These are phyloP conservation scores for Silene vulgaris DNA, from an alignment of 179 eudicot species.

Conservation along the genomic window DNA sequence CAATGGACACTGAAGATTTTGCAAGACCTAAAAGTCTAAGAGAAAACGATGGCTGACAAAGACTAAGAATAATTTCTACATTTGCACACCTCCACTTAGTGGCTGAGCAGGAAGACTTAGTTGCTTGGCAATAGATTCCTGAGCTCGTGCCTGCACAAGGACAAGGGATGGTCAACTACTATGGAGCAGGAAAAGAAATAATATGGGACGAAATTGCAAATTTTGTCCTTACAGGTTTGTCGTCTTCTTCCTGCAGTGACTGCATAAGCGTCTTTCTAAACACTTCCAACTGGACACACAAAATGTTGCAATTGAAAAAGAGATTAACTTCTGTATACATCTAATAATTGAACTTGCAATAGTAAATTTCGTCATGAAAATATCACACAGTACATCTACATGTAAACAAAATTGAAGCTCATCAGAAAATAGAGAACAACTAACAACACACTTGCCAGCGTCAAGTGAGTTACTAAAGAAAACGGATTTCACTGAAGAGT, in stretches of 20 bases:
- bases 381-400: not conserved
- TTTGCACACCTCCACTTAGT: slow-evolving; percentile 36
- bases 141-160: slow-evolving; percentile 35
- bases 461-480: not conserved
- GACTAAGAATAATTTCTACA: slow-evolving; percentile 5
- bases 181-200: not conserved
- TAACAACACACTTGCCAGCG: not conserved
- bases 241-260: slow-evolving; percentile 91
- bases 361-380: too few species aligned
- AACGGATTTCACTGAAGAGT: not conserved
- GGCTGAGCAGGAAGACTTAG: slow-evolving; percentile 36
- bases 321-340: not conserved
- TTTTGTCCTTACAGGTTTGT: slow-evolving; percentile 48
- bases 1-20: too few species aligned
- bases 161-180: slow-evolving; percentile 8
- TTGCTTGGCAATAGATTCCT: slow-evolving; percentile 28
- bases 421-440: not conserved
- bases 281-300: slow-evolving; percentile 59
- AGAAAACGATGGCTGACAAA: too few species aligned
- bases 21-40: too few species aligned
- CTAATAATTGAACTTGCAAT: not conserved
- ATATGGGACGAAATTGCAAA: not conserved
- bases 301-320: not conserved
- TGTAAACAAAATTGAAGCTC: not conserved
- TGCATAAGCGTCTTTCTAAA: slow-evolving; percentile 87